Percentiles rank a stretch among this genome's conserved stretches.
Evolutionary conservation across 75 land plant genomes (phyloP).

Genomic region (Cryptomeria japonica): DNA sequence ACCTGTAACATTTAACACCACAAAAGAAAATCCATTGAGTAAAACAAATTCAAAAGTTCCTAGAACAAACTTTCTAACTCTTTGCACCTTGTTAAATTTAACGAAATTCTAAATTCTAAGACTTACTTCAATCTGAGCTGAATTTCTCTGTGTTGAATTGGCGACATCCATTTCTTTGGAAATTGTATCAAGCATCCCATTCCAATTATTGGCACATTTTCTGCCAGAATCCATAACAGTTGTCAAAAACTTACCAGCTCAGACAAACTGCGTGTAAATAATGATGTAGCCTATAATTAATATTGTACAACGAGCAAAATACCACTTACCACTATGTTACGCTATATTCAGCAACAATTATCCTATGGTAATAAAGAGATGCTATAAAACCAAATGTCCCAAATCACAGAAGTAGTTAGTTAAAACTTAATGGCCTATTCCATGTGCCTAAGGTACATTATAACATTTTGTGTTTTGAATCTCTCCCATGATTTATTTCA

Average conservation of each 20-base stretch:
- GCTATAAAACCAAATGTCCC: background rate
- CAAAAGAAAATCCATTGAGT: background rate
- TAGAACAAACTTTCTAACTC: background rate
- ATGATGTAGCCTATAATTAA: background rate
- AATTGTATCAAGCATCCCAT: background rate
- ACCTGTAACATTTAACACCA: background rate
- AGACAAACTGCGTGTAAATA: background rate
- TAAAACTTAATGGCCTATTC: background rate
- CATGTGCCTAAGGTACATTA: background rate
- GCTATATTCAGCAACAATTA: background rate
- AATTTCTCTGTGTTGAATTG: background rate
- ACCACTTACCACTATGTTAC: background rate
- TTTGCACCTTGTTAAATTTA: background rate
- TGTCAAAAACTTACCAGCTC: background rate
- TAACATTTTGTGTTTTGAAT: background rate
- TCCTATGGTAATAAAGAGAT: background rate
- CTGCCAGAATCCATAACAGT: constrained; percentile 6
- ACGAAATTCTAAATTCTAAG: background rate
- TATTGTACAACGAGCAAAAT: background rate
- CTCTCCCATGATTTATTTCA: background rate
- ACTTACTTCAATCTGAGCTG: constrained; percentile 12
- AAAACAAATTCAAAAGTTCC: background rate
- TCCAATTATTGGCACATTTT: constrained; percentile 1
- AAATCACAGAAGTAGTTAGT: background rate
- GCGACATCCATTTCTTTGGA: background rate